Evolutionary conservation across 257 asterid species (phyloP).

Genomic region (Verbena officinalis): DNA sequence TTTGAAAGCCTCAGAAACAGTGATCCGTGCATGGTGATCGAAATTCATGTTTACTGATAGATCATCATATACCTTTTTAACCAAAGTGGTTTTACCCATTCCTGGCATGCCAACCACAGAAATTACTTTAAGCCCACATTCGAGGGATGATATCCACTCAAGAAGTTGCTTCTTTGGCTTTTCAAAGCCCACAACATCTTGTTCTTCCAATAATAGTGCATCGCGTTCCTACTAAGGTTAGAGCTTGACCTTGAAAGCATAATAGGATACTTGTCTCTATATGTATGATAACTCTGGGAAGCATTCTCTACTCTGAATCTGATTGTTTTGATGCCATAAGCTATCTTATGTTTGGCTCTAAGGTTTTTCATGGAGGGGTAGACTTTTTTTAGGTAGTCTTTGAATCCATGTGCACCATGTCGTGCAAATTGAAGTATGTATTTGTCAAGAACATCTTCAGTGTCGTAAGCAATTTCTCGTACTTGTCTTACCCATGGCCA

Average conservation of each 20-base stretch:
- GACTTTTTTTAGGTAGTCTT: background rate
- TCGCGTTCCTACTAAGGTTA: background rate
- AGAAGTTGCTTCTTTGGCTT: background rate
- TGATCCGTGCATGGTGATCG: no score
- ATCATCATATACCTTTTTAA: background rate
- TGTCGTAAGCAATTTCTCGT: background rate
- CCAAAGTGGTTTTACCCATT: background rate
- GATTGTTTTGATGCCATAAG: background rate
- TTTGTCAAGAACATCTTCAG: background rate
- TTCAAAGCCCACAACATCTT: background rate
- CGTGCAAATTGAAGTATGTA: background rate
- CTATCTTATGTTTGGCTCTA: background rate
- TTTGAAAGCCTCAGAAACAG: no score
- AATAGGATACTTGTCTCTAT: background rate
- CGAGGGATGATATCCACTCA: background rate
- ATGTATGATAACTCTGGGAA: background rate
- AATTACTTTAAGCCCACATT: background rate
- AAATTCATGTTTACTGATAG: no score
- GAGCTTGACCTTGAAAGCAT: background rate
- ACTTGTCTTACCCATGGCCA: background rate
- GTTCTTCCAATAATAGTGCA: background rate
- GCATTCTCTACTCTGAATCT: background rate
- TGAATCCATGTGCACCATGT: background rate
- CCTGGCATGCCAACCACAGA: background rate
- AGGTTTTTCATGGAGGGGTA: background rate